These are phyloP conservation scores for Yamadazyma kitorensis DNA, from an alignment of 805 yeast species.

Conservation along the genomic window DNA sequence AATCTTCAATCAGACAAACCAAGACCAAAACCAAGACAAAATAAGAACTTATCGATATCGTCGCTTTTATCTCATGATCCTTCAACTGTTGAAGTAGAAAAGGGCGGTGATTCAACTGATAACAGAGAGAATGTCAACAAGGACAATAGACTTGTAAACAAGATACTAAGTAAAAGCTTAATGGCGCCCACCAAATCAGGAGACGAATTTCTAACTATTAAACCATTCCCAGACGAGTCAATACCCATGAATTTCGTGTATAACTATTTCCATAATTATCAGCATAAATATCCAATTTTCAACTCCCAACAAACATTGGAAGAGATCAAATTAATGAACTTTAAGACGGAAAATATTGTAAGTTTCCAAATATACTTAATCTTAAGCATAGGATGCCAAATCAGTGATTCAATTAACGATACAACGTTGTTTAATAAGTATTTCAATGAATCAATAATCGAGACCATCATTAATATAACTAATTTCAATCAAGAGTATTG, in stretches of 20 bases:
- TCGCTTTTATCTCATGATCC: no score
- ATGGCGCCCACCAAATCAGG: constrained; percentile 4
- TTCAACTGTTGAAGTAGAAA: no score
- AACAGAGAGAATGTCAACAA: neutral
- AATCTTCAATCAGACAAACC: no score
- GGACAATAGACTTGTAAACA: neutral
- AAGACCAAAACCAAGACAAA: neutral
- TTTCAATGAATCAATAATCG: constrained; percentile 32
- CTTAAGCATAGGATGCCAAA: constrained; percentile 38
- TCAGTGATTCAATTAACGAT: constrained; percentile 27
- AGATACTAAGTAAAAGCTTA: constrained; percentile 2
- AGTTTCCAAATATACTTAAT: constrained; percentile 37
- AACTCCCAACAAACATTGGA: constrained; percentile 18
- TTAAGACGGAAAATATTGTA: constrained; percentile 33
- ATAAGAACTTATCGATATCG: constrained; percentile 6
- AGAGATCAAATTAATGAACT: constrained; percentile 26
- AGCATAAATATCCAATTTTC: constrained; percentile 34
- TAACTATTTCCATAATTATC: constrained; percentile 38
- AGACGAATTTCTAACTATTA: constrained; percentile 37
- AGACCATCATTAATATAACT: constrained; percentile 31
- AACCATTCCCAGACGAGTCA: constrained; percentile 24
- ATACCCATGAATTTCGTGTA: constrained; percentile 30
- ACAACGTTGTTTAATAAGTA: constrained; percentile 20
- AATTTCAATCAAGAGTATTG: constrained; percentile 22
- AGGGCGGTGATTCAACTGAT: neutral